Conservation (phyloP, 306 rosid species). For the Argentina anserina region DNA sequence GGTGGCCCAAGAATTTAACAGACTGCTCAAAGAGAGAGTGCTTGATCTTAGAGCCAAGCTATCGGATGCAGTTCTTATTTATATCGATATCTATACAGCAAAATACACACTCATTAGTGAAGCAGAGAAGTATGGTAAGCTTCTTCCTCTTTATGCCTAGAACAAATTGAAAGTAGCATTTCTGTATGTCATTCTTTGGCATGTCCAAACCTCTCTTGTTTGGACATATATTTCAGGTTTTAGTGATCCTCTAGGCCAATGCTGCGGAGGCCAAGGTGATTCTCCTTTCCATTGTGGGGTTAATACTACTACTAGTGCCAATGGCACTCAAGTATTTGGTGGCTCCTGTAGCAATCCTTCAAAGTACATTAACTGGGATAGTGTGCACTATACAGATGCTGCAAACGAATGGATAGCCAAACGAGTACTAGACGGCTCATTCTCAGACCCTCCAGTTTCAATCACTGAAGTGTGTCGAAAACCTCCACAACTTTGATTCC, state of each 20-base stretch:
- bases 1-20: constrained; percentile 26
- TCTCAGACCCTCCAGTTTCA: constrained; percentile 23
- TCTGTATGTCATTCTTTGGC: neutral
- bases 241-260: constrained; percentile 15
- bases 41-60: constrained; percentile 14
- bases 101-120: constrained; percentile 22
- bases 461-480: constrained; percentile 14
- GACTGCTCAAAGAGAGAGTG: constrained; percentile 26
- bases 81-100: constrained; percentile 22
- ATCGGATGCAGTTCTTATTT: constrained; percentile 10
- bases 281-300: constrained; percentile 11
- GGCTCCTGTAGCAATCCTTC: constrained; percentile 21
- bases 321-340: constrained; percentile 27
- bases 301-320: constrained; percentile 5
- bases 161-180: neutral
- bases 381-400: constrained; percentile 28
- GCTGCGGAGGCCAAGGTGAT: constrained; percentile 22
- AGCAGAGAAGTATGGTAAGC: constrained; percentile 28
- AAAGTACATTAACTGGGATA: constrained; percentile 25
- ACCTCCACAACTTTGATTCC: neutral
- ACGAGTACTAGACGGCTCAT: constrained; percentile 12
- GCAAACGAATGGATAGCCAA: constrained; percentile 26
- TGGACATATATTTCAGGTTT: constrained; percentile 27
- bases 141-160: neutral
- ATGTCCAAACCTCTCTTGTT: neutral